Percentiles rank a stretch among this genome's conserved stretches.
phyloP scores from a whole-genome alignment of 345 rosid genomes.

The Passiflora organensis region DNA sequence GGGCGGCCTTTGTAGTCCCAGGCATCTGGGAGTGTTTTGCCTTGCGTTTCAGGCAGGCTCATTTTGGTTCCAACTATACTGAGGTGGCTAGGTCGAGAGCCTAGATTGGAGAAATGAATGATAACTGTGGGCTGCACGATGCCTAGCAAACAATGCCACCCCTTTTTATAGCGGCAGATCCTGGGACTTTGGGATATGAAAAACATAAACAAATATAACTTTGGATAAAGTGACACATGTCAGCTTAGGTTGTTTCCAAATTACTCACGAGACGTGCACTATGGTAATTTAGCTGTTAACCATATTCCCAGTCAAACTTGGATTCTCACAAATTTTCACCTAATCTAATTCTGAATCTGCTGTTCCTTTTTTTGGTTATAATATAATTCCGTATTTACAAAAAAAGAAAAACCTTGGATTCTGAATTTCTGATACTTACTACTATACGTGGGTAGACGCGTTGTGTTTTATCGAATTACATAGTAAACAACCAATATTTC shows the following conservation, averaged over 20 bases:
- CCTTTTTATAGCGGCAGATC: slow-evolving; percentile 32
- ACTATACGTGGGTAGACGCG: too few relatives aligned
- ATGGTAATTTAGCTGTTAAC: neutral
- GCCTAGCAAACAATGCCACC: slow-evolving; percentile 4
- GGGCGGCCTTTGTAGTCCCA: slow-evolving; percentile 92
- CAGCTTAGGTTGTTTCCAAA: neutral
- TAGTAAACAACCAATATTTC: too few relatives aligned
- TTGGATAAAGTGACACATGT: slow-evolving; percentile 26
- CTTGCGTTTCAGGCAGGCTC: slow-evolving; percentile 41
- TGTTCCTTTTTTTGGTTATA: too few relatives aligned
- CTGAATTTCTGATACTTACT: too few relatives aligned
- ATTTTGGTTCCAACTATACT: neutral
- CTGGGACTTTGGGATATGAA: neutral
- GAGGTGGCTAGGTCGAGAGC: too few relatives aligned
- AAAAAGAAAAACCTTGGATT: too few relatives aligned
- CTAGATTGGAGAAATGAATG: too few relatives aligned
- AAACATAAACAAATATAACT: neutral
- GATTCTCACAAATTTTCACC: too few relatives aligned
- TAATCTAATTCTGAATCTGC: too few relatives aligned
- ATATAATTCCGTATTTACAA: too few relatives aligned
- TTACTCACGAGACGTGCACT: neutral
- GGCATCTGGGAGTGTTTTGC: slow-evolving; percentile 59
- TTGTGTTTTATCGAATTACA: too few relatives aligned
- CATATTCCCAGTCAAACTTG: too few relatives aligned
- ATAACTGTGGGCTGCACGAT: slow-evolving; percentile 2